Conservation (phyloP, 106 monocot species). For the Allium cepa region DNA sequence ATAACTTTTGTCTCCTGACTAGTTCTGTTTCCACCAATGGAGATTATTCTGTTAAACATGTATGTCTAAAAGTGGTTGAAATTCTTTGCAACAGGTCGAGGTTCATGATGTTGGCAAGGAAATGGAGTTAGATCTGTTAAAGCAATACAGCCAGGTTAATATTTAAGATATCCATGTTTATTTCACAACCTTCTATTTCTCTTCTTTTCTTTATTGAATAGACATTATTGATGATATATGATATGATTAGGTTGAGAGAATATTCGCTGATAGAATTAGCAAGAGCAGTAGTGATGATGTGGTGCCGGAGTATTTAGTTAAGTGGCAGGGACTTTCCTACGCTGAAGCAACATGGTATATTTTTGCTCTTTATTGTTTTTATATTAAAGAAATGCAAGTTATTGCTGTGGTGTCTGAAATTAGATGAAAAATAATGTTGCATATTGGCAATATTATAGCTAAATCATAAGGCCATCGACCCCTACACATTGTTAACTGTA, state of each 20-base stretch:
- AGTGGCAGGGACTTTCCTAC: conserved; percentile 99
- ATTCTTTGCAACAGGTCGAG: conserved; percentile 55
- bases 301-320: conserved; percentile 88
- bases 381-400: background rate
- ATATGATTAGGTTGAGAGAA: conserved; percentile 80
- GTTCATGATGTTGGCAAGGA: conserved; percentile 99
- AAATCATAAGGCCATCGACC: no score
- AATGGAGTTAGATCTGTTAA: conserved; percentile 96
- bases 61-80: background rate
- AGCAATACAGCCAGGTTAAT: conserved; percentile 93
- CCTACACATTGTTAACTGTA: no score
- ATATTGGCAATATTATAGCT: background rate
- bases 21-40: no score
- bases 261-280: conserved; percentile 86
- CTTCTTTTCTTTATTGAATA: conserved; percentile 4
- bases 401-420: background rate
- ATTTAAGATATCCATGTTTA: background rate
- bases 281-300: conserved; percentile 72
- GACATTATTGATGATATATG: background rate
- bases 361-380: background rate
- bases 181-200: background rate
- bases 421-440: background rate
- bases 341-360: conserved; percentile 97
- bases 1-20: no score
- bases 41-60: no score